Evolutionary conservation across 164 flowering plant species (phyloP).

Genomic region (Aristolochia californica): DNA sequence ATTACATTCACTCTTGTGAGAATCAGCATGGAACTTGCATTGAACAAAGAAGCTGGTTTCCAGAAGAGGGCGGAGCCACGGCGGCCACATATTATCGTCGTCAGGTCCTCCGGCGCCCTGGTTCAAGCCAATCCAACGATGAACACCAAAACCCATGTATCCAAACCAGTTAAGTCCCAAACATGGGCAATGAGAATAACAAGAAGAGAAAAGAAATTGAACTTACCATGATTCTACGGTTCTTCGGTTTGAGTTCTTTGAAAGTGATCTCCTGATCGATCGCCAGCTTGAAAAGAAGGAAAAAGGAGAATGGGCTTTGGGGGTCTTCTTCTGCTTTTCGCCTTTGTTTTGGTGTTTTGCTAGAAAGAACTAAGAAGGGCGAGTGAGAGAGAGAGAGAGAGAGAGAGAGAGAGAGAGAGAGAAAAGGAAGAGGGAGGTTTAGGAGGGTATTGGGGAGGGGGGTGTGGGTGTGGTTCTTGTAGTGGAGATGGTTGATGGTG

Average conservation of each 20-base stretch:
- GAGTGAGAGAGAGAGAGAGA: slow-evolving; percentile 3
- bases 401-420: background rate
- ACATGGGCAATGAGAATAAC: background rate
- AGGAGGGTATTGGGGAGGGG: slow-evolving; percentile 6
- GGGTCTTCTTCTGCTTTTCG: background rate
- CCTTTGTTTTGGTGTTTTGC: slow-evolving; percentile 1
- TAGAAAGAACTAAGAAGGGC: background rate
- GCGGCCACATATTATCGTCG: slow-evolving; percentile 77
- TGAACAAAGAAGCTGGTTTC: slow-evolving; percentile 62
- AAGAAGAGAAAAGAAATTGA: background rate
- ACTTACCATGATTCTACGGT: slow-evolving; percentile 64
- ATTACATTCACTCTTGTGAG: slow-evolving; percentile 91
- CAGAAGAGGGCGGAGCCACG: slow-evolving; percentile 74
- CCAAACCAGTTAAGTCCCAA: background rate
- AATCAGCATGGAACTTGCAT: slow-evolving; percentile 71
- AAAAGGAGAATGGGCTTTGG: background rate
- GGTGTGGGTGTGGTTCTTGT: slow-evolving; percentile 28
- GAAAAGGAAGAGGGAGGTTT: slow-evolving; percentile 1
- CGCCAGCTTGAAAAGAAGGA: slow-evolving; percentile 48
- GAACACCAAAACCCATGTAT: background rate
- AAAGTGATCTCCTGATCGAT: slow-evolving; percentile 64
- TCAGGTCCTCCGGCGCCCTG: slow-evolving; percentile 68
- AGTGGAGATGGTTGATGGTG: slow-evolving; percentile 16
- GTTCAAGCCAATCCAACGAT: background rate
- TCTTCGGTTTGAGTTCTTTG: slow-evolving; percentile 67